Percentiles rank a stretch among this genome's conserved stretches.
Evolutionary conservation across 352 stramenopile species (phyloP).

Genomic region (Globisporangium lucens): DNA sequence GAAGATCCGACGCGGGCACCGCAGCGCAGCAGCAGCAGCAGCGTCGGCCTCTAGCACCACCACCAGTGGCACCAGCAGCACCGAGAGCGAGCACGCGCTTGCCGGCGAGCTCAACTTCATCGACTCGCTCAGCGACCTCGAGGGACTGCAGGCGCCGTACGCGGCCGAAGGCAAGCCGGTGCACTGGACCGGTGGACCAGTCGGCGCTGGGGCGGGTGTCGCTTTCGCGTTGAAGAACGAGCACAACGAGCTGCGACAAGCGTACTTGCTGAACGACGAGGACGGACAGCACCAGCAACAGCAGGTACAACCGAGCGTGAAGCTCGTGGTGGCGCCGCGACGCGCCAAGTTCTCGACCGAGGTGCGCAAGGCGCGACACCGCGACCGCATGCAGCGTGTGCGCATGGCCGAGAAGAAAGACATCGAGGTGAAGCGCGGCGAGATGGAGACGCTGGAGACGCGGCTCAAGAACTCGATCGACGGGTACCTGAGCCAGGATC

Average conservation of each 20-base stretch:
- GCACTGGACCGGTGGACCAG: background rate
- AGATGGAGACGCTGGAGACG: constrained; percentile 27
- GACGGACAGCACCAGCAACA: background rate
- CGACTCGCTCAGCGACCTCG: constrained; percentile 12
- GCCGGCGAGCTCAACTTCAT: constrained; percentile 3
- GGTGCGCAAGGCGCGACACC: constrained; percentile 27
- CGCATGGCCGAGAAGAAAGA: constrained; percentile 34
- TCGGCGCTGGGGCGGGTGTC: no score
- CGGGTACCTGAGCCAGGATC: constrained; percentile 3
- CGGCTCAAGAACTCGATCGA: constrained; percentile 25
- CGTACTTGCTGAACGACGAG: background rate
- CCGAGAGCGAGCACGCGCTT: constrained; percentile 5
- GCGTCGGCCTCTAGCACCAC: background rate
- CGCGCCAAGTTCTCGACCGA: constrained; percentile 18
- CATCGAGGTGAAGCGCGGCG: constrained; percentile 33
- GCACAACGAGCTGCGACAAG: background rate
- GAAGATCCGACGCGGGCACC: constrained; percentile 4
- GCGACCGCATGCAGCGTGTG: constrained; percentile 41
- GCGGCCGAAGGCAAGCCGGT: background rate
- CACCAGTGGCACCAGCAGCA: background rate
- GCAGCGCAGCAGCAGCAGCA: background rate
- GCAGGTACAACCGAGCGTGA: background rate
- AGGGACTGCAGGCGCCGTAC: background rate
- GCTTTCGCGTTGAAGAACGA: background rate
- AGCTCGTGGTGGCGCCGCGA: background rate